Evolutionary conservation across 495 filamentous ascomycete species (phyloP).

Genomic region (Tuber borchii): DNA sequence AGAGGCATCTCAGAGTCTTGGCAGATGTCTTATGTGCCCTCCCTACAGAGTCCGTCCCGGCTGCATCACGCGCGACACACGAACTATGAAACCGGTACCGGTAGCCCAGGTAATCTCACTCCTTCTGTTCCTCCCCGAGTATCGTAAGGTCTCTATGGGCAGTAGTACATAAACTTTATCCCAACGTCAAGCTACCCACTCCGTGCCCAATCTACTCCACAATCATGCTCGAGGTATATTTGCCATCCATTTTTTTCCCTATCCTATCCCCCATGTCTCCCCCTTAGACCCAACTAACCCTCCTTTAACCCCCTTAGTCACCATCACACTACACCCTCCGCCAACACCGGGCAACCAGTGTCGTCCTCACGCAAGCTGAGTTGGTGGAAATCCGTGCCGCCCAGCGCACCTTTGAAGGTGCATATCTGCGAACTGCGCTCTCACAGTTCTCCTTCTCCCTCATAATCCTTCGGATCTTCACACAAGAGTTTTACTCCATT

Average conservation of each 20-base stretch:
- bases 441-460: constrained; percentile 92
- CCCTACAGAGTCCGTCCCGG: neutral
- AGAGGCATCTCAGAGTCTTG: neutral
- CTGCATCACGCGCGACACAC: neutral
- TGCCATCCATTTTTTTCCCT: neutral
- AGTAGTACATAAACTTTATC: neutral
- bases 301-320: neutral
- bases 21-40: neutral
- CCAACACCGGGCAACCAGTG: constrained; percentile 75
- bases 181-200: neutral
- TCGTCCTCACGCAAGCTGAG: constrained; percentile 73
- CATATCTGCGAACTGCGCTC: constrained; percentile 89
- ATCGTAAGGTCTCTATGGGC: neutral
- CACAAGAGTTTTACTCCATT: constrained; percentile 85
- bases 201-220: neutral
- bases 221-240: constrained; percentile 5
- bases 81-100: neutral
- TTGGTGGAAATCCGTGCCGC: constrained; percentile 90
- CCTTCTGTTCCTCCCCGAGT: neutral
- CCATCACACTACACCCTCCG: constrained; percentile 48
- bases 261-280: neutral
- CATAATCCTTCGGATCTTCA: constrained; percentile 94
- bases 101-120: neutral
- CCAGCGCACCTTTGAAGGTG: constrained; percentile 94
- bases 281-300: neutral